Conservation (phyloP, 2,329 filamentous ascomycete species). For the Colletotrichum australisinense region DNA sequence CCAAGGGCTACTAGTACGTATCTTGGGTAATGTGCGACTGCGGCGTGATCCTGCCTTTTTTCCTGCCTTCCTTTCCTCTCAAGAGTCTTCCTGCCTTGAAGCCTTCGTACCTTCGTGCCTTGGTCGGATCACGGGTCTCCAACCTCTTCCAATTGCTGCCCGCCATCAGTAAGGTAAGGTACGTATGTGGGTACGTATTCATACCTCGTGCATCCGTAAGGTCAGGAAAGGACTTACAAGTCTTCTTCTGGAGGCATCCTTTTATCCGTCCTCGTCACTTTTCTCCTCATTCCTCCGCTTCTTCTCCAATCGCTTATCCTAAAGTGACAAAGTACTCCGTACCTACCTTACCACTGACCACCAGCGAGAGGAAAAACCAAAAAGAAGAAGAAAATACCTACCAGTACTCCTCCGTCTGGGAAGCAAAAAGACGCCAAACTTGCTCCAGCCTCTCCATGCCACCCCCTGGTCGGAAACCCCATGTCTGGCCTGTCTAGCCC, state of each 20-base stretch:
- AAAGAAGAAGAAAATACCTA: not conserved
- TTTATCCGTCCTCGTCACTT: not conserved
- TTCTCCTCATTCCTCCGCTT: not conserved
- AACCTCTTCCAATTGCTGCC: not conserved
- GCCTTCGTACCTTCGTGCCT: not conserved
- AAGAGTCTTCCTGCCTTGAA: too few relatives aligned
- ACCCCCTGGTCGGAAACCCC: constrained; percentile 31
- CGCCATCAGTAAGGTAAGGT: too few relatives aligned
- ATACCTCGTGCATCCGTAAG: not conserved
- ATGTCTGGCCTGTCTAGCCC: constrained; percentile 32
- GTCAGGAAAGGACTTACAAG: too few relatives aligned
- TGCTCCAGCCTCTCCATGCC: constrained; percentile 20
- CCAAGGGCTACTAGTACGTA: not conserved
- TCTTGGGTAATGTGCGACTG: not conserved
- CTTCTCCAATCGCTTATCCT: not conserved
- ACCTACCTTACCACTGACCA: too few relatives aligned
- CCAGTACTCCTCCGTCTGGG: too few relatives aligned
- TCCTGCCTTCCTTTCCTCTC: not conserved
- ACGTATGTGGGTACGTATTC: not conserved
- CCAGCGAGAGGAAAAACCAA: not conserved
- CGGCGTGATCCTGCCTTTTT: too few relatives aligned
- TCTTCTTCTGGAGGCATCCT: not conserved
- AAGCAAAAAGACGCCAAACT: not conserved
- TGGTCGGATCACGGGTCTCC: not conserved
- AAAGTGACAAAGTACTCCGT: not conserved